Percentiles rank a stretch among this genome's conserved stretches.
phyloP scores from a whole-genome alignment of 495 filamentous ascomycete species.

The Halenospora varia region DNA sequence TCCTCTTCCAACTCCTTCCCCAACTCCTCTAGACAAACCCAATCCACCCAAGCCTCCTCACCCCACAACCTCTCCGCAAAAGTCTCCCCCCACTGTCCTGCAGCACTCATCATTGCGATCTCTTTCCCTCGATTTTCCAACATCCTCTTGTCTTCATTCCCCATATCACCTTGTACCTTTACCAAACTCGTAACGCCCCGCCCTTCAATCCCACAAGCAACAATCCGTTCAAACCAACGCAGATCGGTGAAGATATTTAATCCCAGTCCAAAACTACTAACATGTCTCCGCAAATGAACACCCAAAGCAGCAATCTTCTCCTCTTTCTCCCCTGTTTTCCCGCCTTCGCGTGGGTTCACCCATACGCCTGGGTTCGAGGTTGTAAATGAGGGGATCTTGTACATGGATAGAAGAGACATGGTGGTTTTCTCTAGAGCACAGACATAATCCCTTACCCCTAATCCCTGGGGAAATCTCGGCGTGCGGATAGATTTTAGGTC shows the following conservation, averaged over 20 bases:
- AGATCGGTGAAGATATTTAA: constrained; percentile 73
- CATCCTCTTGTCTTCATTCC: constrained; percentile 1
- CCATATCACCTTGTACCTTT: neutral
- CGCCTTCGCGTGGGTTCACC: constrained; percentile 36
- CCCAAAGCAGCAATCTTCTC: constrained; percentile 87
- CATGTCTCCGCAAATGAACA: constrained; percentile 78
- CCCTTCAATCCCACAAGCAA: constrained; percentile 81
- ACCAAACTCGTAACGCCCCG: constrained; percentile 61
- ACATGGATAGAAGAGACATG: constrained; percentile 53
- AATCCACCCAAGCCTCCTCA: too few relatives aligned
- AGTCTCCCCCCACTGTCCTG: too few relatives aligned
- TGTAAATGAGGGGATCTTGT: constrained; percentile 52
- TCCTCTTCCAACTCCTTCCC: too few relatives aligned
- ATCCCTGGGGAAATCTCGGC: constrained; percentile 14
- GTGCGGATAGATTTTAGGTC: constrained; percentile 48
- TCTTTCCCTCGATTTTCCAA: neutral
- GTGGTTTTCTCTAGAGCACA: constrained; percentile 71
- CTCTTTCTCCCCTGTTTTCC: constrained; percentile 20
- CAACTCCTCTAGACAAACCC: too few relatives aligned
- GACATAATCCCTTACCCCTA: constrained; percentile 62
- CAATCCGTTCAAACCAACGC: constrained; percentile 72
- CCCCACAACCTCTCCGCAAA: too few relatives aligned
- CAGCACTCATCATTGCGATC: neutral
- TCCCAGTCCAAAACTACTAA: constrained; percentile 83
- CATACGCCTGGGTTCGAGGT: constrained; percentile 87